Evolutionary conservation across 768 basidiomycete species (phyloP), one percentile per base, ranked within the genome.

Genomic region (Austroboletus festivus): DNA sequence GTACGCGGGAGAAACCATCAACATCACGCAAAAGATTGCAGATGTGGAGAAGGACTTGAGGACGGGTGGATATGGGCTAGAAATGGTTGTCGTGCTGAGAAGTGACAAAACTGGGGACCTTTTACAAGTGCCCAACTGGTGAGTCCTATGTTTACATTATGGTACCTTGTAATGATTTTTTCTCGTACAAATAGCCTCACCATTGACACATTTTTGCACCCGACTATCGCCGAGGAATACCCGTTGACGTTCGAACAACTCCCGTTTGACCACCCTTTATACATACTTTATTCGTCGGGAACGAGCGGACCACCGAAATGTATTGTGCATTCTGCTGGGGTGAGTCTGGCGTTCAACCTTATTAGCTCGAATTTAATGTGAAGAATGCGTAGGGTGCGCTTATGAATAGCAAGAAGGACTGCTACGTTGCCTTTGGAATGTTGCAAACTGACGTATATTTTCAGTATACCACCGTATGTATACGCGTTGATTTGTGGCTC

Each of bases 271-370:
- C 86, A 90, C 31, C 91, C 91, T 2, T 67, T 89, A 13, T 92
- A 81, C 67, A 89, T 94, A 50, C 60, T 93, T 12, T 93, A 91
- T 64, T 89, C 86, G 31, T 90, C 87, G 15, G 92, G 92, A 15
- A 93, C 92, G 0, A 89, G 86, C 2, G 91, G 92, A 20, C 81
- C 85, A 42, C 89, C 88, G 1, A 91, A 92, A 66, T 89, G 88
- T 48, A 90, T 91, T 43, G 81, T 90, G 2, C 89, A 92, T 65
- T 75, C 76, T 35, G 83, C 78, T 8, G 89, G 89, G 3, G 85
- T 87, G 63, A 61, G 81, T 59, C 20, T 26, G 6, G 12, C 35
- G 19, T 40, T 44, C 33, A 44, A 20, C 42, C 23, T 44, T 20
- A 43, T 15, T 20, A 24, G 28, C 34, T 11, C 12, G 31, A 9